phyloP scores from a whole-genome alignment of 495 filamentous ascomycete genomes.

The Neurospora sp. region DNA sequence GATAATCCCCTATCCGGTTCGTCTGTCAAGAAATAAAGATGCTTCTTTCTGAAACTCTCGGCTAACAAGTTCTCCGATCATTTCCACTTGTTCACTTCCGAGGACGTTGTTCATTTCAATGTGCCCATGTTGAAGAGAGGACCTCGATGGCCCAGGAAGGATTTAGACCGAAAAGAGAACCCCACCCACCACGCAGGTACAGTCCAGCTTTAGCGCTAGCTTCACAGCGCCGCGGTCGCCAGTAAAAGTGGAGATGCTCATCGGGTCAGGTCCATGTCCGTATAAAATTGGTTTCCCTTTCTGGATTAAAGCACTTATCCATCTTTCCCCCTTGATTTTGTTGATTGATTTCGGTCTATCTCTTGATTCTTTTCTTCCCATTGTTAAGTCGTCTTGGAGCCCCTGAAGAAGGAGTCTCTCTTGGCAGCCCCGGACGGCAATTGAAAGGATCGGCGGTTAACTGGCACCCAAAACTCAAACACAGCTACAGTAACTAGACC shows the following conservation, averaged over 20 bases:
- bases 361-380: not conserved
- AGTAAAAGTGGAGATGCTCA: not conserved
- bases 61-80: not conserved
- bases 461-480: not conserved
- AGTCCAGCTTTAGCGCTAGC: not conserved
- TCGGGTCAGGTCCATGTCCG: not conserved
- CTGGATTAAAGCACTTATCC: not conserved
- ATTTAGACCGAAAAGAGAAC: not conserved
- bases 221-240: not conserved
- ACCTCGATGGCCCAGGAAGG: not conserved
- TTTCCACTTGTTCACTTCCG: not conserved
- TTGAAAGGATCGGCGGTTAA: not conserved
- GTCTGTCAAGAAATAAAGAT: not conserved
- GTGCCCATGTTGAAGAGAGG: not conserved
- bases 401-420: not conserved
- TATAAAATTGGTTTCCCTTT: not conserved
- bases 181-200: not conserved
- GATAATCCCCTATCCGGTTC: not conserved
- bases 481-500: not conserved
- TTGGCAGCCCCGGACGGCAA: not conserved
- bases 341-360: not conserved
- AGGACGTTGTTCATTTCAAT: not conserved
- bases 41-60: not conserved
- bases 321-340: not conserved
- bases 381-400: not conserved